phyloP scores from a whole-genome alignment of 169 alveolate species.

The Eimeria tenella region DNA sequence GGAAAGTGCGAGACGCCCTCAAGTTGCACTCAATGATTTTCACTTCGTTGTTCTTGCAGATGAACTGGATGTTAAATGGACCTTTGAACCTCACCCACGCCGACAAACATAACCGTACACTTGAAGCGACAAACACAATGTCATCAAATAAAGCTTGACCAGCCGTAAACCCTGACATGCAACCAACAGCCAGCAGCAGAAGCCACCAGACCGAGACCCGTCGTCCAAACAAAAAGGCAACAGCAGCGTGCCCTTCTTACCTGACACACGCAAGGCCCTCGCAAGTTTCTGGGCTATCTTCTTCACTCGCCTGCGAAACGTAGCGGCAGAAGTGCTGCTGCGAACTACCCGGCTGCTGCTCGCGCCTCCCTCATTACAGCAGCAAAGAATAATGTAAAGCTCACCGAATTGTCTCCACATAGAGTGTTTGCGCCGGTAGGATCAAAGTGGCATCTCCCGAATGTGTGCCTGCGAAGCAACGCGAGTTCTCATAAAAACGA shows the following conservation, averaged over 20 bases:
- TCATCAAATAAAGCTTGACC: not conserved
- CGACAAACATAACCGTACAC: not conserved
- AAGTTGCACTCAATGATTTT: conserved; percentile 94
- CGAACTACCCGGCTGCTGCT: not conserved
- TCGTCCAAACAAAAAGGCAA: too few species aligned
- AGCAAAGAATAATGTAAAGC: conserved; percentile 39
- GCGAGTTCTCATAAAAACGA: too few species aligned
- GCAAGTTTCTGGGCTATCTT: conserved; percentile 90
- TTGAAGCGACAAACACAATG: not conserved
- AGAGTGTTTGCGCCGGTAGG: conserved; percentile 93
- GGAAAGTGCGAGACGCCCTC: conserved; percentile 93
- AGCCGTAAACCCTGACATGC: too few species aligned
- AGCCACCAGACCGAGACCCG: too few species aligned
- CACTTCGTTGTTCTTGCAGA: conserved; percentile 91
- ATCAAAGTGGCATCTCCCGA: conserved; percentile 94
- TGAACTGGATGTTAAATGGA: conserved; percentile 93
- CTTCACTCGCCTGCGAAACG: conserved; percentile 83
- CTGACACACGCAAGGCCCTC: conserved; percentile 87
- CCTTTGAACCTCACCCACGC: conserved; percentile 79
- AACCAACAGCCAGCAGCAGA: too few species aligned
- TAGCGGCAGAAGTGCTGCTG: not conserved
- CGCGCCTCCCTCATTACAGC: not conserved
- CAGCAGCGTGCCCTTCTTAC: not conserved
- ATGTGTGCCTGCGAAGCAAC: conserved; percentile 82
- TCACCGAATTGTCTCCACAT: conserved; percentile 91